Base-by-base conservation (phyloP, 2,329 filamentous ascomycete species). In the Tympanopsis confertula region DNA sequence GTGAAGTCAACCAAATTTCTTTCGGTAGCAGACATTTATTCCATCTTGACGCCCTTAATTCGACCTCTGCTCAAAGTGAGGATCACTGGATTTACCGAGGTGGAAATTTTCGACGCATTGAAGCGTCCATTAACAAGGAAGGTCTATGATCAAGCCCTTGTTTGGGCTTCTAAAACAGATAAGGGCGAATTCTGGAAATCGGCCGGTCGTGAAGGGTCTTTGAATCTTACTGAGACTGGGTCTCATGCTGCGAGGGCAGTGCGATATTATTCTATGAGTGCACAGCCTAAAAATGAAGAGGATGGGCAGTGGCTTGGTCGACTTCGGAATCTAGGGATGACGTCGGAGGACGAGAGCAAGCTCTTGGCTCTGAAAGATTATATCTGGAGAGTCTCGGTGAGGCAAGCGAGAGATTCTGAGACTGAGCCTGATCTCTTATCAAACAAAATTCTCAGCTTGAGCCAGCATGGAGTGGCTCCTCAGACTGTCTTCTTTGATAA, bases 401-500 rank as follows among this genome's bases (percentile, higher is more conserved):
- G 84, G 43, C 84, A 79, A 50, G 63, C 72, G 7, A 74, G 78
- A 19, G 68, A 73, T 30, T 48, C 59, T 3, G 49, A 52, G 1
- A 49, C 51, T 39, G 51, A 65, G 42, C 39, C 55, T 46, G 56
- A 49, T 13, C 53, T 69, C n/a, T 67, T 84, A n/a, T n/a, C n/a
- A 43, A 84, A 82, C 46, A 73, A 73, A 37, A 75, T 94, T 12
- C 71, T 96, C 5, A 70, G 78, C 1, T 61, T 96, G 18, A 82
- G 83, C 44, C 78, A 78, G 29, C 63, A 94, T 37, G 78, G 79
- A 12, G 77, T 95, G 20, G 83, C 79, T 2, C 82, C 85, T 3
- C 86, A 94, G 52, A 96, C 86, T 0, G 81, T 98, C 2, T 82
- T 96, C 52, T 96, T 96, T 50, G 87, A 95, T 46, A 86, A 88